Base-by-base conservation (phyloP, 2,329 filamentous ascomycete species). In the Thelonectria blattea region DNA sequence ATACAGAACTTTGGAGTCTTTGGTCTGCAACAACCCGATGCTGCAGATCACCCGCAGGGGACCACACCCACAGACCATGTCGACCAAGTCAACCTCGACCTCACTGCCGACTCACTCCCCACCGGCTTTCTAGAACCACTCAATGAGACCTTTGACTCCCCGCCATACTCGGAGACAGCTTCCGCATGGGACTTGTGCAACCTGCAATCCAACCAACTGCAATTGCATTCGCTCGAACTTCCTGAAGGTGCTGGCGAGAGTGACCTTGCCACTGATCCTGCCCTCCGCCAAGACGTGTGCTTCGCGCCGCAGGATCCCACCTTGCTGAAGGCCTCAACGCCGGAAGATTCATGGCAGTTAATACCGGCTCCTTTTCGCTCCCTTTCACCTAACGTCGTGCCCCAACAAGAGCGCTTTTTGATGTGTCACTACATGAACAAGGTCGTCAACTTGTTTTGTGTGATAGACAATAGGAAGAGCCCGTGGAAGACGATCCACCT, bases 401-500 rank as follows among this genome's bases (percentile, higher is more conserved):
- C 64, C 3, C 42, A 52, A 1, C 61, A 61, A 24, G 69, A 71
- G 4, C 60, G 63, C 1, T 71, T 68, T 47, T 59, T 71, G 30
- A 65, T 71, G 50, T 48, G 65, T 7, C 65, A 71, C 49, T 71
- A 71, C 27, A 56, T 58, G 11, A 58, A 71, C 8, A 61, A 60
- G 18, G 69, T 67, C 3, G 66, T 71, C 9, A 61, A 69, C n/a
- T 46, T 72, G 5, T 71, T 70, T 14, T 68, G 68, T 17, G 69
- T 72, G n/a, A 65, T 72, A 17, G 69, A 70, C 9, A 69, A 71
- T 15, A 18, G 37, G 1, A 72, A 72, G 42, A 69, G 63, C 14
- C 69, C 69, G 0, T 71, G 69, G 69, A 72, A 72, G 54, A 68
- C 67, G 0, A 70, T 72, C 1, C 69, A 72, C 12, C 58, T 72